Percentiles rank a stretch among this genome's conserved stretches.
phyloP scores from a whole-genome alignment of 2,329 filamentous ascomycete species.

The Aspergillus viridinutans region DNA sequence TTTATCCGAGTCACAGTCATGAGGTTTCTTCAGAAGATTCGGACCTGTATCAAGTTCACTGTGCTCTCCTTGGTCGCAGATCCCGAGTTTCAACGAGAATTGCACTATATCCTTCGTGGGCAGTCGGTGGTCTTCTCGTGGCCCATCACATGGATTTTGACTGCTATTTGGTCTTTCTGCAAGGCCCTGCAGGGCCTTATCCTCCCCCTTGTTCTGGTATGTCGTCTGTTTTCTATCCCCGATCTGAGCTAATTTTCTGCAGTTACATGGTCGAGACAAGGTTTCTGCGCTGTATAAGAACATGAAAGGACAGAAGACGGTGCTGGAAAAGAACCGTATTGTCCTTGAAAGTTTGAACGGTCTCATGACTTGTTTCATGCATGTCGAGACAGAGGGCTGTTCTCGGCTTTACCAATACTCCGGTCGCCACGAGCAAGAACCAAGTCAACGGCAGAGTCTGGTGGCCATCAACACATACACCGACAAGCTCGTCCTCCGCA shows the following conservation, averaged over 20 bases:
- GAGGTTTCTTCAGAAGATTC: slow-evolving; percentile 32
- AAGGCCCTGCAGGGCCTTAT: slow-evolving; percentile 42
- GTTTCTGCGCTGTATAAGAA: slow-evolving; percentile 47
- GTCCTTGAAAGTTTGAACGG: slow-evolving; percentile 47
- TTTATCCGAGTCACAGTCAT: background rate
- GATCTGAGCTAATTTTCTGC: background rate
- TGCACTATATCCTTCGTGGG: slow-evolving; percentile 41
- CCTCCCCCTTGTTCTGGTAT: slow-evolving; percentile 17
- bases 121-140: slow-evolving; percentile 35
- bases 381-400: slow-evolving; percentile 31
- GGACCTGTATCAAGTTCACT: slow-evolving; percentile 46
- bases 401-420: slow-evolving; percentile 40
- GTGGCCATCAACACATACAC: slow-evolving; percentile 47
- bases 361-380: slow-evolving; percentile 49
- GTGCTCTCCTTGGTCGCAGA: slow-evolving; percentile 50
- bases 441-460: slow-evolving; percentile 28
- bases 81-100: slow-evolving; percentile 49
- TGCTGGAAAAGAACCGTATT: slow-evolving; percentile 44
- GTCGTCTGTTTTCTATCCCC: slow-evolving; percentile 41
- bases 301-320: slow-evolving; percentile 47
- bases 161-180: slow-evolving; percentile 47
- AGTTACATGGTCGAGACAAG: slow-evolving; percentile 45
- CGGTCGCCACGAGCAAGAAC: slow-evolving; percentile 39
- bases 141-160: slow-evolving; percentile 39
- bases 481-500: slow-evolving; percentile 42